These are phyloP conservation scores for Talaromyces adpressus DNA, from an alignment of 495 filamentous ascomycete species.

Conservation along the genomic window DNA sequence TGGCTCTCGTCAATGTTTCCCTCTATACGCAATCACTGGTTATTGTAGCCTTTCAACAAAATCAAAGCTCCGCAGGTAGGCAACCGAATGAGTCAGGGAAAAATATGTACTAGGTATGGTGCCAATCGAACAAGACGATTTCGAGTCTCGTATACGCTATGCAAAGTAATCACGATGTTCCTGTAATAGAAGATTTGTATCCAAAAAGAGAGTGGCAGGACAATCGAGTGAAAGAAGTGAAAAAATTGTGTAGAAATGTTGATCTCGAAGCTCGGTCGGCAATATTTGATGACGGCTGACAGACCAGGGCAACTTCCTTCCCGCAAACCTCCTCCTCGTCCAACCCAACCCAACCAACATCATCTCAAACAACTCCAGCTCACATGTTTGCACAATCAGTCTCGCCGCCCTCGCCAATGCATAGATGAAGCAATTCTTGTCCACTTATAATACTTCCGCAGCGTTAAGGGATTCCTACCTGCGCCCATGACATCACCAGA, in stretches of 20 bases:
- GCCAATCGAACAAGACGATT: neutral
- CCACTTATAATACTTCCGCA: slow-evolving; percentile 2
- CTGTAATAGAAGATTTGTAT: neutral
- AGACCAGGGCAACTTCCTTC: neutral
- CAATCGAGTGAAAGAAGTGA: neutral
- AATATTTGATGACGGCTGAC: neutral
- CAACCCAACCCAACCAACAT: neutral
- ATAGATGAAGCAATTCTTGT: slow-evolving; percentile 8
- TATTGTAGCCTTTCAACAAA: neutral
- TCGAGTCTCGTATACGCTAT: neutral
- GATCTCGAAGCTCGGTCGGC: neutral
- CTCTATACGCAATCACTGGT: neutral
- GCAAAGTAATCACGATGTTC: neutral
- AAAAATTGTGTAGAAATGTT: neutral
- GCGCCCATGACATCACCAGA: slow-evolving; percentile 55
- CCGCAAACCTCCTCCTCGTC: neutral
- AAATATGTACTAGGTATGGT: neutral
- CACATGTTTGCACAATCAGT: neutral
- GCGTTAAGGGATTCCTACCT: slow-evolving; percentile 10
- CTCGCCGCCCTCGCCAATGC: neutral
- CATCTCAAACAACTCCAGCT: neutral
- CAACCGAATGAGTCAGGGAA: neutral
- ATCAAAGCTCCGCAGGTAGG: neutral
- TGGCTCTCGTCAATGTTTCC: neutral
- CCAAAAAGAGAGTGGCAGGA: neutral